These are phyloP conservation scores for Chaetomium sp. DNA, from an alignment of 2,329 filamentous ascomycete species.

Conservation along the genomic window DNA sequence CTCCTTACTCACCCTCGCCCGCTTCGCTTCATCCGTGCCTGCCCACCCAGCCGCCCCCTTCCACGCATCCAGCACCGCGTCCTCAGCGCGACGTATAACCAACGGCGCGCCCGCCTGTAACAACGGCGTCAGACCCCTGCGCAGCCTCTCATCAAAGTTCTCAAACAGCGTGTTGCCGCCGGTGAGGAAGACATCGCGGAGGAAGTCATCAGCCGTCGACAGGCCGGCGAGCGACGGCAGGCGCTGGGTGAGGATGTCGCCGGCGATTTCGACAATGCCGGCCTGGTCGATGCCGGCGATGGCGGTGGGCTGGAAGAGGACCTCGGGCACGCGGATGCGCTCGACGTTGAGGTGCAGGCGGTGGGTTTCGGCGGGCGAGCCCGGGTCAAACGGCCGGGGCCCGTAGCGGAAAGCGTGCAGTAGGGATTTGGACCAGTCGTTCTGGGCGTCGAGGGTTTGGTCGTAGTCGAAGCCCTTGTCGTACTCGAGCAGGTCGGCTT, in stretches of 20 bases:
- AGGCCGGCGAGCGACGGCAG: constrained; percentile 44
- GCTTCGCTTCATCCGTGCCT: constrained; percentile 50
- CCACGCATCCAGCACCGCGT: constrained; percentile 86
- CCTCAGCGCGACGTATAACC: constrained; percentile 63
- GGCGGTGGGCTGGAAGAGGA: constrained; percentile 76
- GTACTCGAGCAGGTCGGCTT: constrained; percentile 77
- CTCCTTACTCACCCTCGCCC: constrained; percentile 64
- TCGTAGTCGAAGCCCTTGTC: constrained; percentile 89
- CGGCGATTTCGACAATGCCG: constrained; percentile 84
- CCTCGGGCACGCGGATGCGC: constrained; percentile 87
- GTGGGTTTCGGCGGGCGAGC: constrained; percentile 71
- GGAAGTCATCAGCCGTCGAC: constrained; percentile 54
- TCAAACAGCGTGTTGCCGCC: constrained; percentile 86
- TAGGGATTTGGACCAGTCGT: constrained; percentile 89
- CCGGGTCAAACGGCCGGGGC: constrained; percentile 75
- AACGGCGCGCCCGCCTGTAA: constrained; percentile 64
- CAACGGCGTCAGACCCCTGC: constrained; percentile 63
- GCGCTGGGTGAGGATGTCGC: constrained; percentile 81
- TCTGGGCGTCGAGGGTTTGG: constrained; percentile 83
- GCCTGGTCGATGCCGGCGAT: constrained; percentile 93
- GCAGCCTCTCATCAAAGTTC: constrained; percentile 78
- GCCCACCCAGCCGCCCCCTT: constrained; percentile 86
- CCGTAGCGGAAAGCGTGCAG: constrained; percentile 87
- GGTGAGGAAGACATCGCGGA: constrained; percentile 86
- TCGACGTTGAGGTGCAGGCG: constrained; percentile 96